Percentiles rank a stretch among this genome's conserved stretches.
phyloP scores from a whole-genome alignment of 495 filamentous ascomycete genomes.

The Tuber indicum region DNA sequence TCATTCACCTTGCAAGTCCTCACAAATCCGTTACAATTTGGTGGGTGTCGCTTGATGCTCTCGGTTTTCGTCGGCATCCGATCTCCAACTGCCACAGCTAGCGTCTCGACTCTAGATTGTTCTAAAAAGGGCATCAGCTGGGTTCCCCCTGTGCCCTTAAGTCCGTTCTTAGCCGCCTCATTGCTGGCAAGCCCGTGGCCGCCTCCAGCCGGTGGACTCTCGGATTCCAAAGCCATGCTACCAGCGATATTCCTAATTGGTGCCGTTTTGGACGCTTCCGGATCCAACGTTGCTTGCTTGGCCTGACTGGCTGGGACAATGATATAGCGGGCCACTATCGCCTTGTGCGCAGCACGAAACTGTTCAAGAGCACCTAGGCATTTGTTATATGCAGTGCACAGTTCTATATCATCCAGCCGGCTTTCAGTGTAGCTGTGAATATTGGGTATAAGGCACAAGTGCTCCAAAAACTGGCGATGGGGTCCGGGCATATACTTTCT shows the following conservation, averaged over 20 bases:
- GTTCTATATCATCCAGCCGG: constrained; percentile 54
- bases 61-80: constrained; percentile 19
- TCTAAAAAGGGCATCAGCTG: constrained; percentile 89
- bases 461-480: constrained; percentile 79
- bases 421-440: constrained; percentile 76
- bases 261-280: neutral
- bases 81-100: constrained; percentile 73
- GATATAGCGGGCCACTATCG: constrained; percentile 94
- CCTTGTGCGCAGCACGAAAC: constrained; percentile 90
- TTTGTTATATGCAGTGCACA: constrained; percentile 80
- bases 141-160: constrained; percentile 88
- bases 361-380: constrained; percentile 83
- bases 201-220: constrained; percentile 13
- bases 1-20: constrained; percentile 40
- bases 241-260: constrained; percentile 21
- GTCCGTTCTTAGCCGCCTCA: constrained; percentile 50
- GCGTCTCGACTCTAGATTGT: constrained; percentile 91
- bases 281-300: neutral
- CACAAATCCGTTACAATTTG: constrained; percentile 22
- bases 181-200: constrained; percentile 32
- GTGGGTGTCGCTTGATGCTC: constrained; percentile 19
- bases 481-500: constrained; percentile 91
- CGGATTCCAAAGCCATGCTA: constrained; percentile 17
- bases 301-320: constrained; percentile 55
- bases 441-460: constrained; percentile 74